Conservation (phyloP, 2,329 filamentous ascomycete species). For the Paraphoma chrysanthemicola region DNA sequence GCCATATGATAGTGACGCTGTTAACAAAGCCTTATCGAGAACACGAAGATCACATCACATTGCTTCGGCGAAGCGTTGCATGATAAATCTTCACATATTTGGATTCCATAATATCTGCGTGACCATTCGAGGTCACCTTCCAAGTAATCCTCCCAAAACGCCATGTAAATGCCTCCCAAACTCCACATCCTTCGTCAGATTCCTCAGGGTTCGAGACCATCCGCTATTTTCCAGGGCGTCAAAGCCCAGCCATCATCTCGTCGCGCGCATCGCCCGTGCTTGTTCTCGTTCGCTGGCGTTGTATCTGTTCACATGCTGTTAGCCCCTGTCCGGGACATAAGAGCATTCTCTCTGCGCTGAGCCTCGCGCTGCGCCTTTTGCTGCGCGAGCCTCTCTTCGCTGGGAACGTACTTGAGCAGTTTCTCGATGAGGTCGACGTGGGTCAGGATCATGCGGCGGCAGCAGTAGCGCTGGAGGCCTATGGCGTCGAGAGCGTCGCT, state of each 20-base stretch:
- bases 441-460: constrained; percentile 99
- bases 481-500: constrained; percentile 97
- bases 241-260: constrained; percentile 12
- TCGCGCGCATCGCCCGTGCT: constrained; percentile 34
- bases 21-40: no score
- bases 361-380: constrained; percentile 11
- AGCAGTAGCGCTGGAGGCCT: constrained; percentile 95
- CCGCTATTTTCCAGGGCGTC: background rate
- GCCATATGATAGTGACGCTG: background rate
- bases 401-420: constrained; percentile 66
- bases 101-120: background rate
- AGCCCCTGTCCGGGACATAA: constrained; percentile 26
- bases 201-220: background rate
- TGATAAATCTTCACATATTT: background rate
- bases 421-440: constrained; percentile 99
- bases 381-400: constrained; percentile 12
- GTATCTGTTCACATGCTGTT: constrained; percentile 35
- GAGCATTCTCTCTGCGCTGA: constrained; percentile 4
- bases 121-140: background rate
- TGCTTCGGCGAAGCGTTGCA: no score
- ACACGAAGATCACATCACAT: no score
- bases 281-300: constrained; percentile 47
- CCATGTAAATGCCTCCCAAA: constrained; percentile 25
- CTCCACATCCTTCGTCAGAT: constrained; percentile 12
- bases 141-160: constrained; percentile 18